A percentile compares a stretch with the other conserved stretches of the same genome.
Evolutionary conservation across 176 grass and related monocot genomes (phyloP).

Genomic region (Bonia amplexicaulis): DNA sequence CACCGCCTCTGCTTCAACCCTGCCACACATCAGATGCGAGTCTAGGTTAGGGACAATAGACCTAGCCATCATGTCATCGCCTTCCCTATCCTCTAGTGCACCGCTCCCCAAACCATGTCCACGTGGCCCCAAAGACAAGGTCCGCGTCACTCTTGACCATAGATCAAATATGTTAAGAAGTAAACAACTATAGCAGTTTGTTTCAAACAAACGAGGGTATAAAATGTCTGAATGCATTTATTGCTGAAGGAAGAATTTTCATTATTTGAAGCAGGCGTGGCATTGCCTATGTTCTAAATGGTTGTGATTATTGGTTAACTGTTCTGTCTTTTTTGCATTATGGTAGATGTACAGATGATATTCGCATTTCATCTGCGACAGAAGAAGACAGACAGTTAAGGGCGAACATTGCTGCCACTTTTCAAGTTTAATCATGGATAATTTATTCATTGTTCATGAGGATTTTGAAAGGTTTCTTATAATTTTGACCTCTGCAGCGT

Average conservation of each 20-base stretch:
- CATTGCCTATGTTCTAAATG: neutral
- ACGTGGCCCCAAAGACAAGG: too few species aligned
- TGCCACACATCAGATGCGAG: too few species aligned
- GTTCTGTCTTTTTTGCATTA: neutral
- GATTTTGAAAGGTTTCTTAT: constrained; percentile 13
- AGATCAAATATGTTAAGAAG: neutral
- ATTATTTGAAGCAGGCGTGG: neutral
- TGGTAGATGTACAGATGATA: constrained; percentile 47
- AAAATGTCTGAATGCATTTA: neutral
- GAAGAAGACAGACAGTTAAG: constrained; percentile 43
- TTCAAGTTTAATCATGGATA: constrained; percentile 57
- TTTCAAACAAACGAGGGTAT: neutral
- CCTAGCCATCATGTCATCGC: too few species aligned
- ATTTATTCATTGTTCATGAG: neutral
- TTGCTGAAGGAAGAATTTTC: neutral
- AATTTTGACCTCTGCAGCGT: constrained; percentile 43
- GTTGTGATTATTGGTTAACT: constrained; percentile 25
- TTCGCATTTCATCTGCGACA: constrained; percentile 38
- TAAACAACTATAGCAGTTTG: neutral
- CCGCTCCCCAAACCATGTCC: too few species aligned
- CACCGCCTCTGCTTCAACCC: too few species aligned
- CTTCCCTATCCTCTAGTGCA: too few species aligned
- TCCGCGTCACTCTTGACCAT: too few species aligned
- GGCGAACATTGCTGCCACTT: constrained; percentile 92
- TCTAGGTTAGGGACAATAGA: too few species aligned